phyloP scores from a whole-genome alignment of 208 protist genomes.

The Leishmania martiniquensis region DNA sequence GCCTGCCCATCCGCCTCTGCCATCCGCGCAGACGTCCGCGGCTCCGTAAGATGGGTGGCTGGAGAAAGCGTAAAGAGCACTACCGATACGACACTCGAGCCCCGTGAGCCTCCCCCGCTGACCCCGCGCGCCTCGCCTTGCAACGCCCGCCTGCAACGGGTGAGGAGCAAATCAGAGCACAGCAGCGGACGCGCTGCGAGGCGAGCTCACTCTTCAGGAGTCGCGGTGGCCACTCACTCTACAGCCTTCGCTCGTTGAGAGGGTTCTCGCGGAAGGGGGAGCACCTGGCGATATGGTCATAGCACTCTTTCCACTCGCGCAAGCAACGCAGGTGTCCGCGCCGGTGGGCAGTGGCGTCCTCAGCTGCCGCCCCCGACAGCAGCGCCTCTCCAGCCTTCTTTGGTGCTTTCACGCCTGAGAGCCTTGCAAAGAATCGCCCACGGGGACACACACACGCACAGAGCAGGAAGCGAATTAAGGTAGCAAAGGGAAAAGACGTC shows the following conservation, averaged over 20 bases:
- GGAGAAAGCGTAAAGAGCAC: conserved; percentile 3
- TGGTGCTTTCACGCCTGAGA: not conserved
- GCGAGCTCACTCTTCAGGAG: not conserved
- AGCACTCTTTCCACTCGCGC: not conserved
- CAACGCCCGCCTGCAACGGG: not conserved
- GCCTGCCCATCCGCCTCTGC: not conserved
- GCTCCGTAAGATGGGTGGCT: not conserved
- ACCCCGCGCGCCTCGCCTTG: not conserved
- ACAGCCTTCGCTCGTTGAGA: not conserved
- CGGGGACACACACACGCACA: not conserved
- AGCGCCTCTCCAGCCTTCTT: not conserved
- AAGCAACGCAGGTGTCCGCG: not conserved
- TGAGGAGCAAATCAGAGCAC: too few species aligned
- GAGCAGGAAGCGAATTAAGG: conserved; percentile 5
- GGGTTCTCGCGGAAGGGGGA: too few species aligned
- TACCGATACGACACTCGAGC: not conserved
- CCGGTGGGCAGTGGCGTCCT: not conserved
- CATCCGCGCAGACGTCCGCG: not conserved
- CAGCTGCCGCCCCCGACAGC: not conserved
- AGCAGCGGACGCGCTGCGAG: not conserved
- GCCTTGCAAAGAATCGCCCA: not conserved
- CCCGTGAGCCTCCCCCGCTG: not conserved
- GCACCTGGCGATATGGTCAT: not conserved
- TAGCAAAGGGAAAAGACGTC: not conserved
- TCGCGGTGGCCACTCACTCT: not conserved